Evolutionary conservation across 179 eudicot species (phyloP).

Genomic region (Camellia oleifera): DNA sequence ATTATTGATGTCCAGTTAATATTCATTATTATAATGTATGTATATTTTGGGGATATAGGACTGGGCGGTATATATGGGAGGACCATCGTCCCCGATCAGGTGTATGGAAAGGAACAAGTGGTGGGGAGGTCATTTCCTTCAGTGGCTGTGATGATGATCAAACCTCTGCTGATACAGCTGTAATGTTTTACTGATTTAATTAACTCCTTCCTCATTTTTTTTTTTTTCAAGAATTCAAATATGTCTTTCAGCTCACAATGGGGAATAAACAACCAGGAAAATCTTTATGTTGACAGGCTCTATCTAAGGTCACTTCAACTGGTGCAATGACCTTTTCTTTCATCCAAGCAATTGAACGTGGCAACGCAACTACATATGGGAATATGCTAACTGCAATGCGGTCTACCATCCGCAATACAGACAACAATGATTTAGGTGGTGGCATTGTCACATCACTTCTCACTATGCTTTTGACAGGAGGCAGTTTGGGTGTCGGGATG

Average conservation of each 20-base stretch:
- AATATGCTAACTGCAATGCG: slow-evolving; percentile 81
- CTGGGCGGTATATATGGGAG: slow-evolving; percentile 87
- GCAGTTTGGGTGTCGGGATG: slow-evolving; percentile 57
- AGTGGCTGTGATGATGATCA: slow-evolving; percentile 99
- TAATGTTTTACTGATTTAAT: slow-evolving; percentile 24
- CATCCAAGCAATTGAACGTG: slow-evolving; percentile 87
- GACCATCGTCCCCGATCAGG: slow-evolving; percentile 97
- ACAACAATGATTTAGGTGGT: slow-evolving; percentile 39
- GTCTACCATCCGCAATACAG: slow-evolving; percentile 55
- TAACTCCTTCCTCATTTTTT: slow-evolving; percentile 3
- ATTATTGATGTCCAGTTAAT: background rate
- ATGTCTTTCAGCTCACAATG: background rate
- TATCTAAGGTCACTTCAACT: slow-evolving; percentile 82
- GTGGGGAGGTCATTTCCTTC: slow-evolving; percentile 93
- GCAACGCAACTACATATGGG: slow-evolving; percentile 84
- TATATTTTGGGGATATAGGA: slow-evolving; percentile 37
- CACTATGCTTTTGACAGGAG: slow-evolving; percentile 83
- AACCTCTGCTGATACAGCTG: slow-evolving; percentile 94
- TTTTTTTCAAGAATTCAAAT: background rate
- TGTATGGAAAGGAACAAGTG: slow-evolving; percentile 86
- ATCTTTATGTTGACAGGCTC: slow-evolving; percentile 49
- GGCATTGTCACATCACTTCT: slow-evolving; percentile 73
- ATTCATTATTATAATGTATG: slow-evolving; percentile 1
- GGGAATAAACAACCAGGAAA: background rate
- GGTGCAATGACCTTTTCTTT: slow-evolving; percentile 97